Evolutionary conservation across 441 rosid species (phyloP).

Genomic region (Gossypium trilobum): DNA sequence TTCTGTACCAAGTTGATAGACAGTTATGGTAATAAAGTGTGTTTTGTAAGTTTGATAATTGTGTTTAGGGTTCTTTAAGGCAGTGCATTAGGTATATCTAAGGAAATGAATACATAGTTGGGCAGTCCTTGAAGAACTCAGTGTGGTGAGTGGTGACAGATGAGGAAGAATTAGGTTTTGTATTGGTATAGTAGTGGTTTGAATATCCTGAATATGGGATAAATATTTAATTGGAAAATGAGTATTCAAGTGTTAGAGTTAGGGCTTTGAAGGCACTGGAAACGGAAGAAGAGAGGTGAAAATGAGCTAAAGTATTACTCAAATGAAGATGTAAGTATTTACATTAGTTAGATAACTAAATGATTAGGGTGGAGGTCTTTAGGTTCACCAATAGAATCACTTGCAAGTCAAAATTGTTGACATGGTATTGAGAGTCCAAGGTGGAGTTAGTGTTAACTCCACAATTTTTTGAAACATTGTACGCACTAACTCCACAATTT

Average conservation of each 20-base stretch:
- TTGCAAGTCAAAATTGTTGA: not conserved
- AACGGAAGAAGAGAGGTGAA: not conserved
- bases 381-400: not conserved
- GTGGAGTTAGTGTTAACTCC: not conserved
- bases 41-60: not conserved
- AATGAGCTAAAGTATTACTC: conserved; percentile 1
- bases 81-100: not conserved
- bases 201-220: not conserved
- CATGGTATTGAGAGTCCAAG: not conserved
- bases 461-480: not conserved
- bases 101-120: not conserved
- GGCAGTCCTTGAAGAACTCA: not conserved
- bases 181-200: not conserved
- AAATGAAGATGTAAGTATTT: not conserved
- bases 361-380: not conserved
- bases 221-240: not conserved
- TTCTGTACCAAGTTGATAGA: not conserved
- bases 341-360: not conserved
- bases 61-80: not conserved
- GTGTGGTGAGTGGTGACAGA: not conserved
- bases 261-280: not conserved
- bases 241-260: not conserved
- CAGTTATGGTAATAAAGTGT: not conserved
- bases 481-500: not conserved
- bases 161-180: conserved; percentile 4